These are phyloP conservation scores for Coccinonectria pachysandricola DNA, from an alignment of 2,329 filamentous ascomycete species.

Conservation along the genomic window DNA sequence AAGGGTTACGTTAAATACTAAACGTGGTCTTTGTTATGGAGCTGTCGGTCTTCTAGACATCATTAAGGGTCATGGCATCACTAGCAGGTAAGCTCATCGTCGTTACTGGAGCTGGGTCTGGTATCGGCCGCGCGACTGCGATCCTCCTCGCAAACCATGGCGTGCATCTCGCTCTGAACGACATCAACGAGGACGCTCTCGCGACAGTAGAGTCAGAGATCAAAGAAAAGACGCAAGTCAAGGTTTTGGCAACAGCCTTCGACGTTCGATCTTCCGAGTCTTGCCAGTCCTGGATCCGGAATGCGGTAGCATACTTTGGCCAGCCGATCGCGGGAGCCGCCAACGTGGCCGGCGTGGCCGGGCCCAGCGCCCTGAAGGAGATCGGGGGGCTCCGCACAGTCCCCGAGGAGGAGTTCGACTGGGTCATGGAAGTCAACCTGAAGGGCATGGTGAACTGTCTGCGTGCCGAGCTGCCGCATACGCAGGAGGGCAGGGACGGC, in stretches of 20 bases:
- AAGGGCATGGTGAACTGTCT: constrained; percentile 2
- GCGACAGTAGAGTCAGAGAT: neutral
- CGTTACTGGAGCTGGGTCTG: constrained; percentile 1
- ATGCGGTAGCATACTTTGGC: constrained; percentile 1
- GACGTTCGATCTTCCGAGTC: neutral
- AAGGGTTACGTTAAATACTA: no score
- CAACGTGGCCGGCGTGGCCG: constrained; percentile 2
- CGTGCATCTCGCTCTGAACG: neutral
- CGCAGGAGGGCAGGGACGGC: constrained; percentile 1
- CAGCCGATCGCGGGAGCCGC: constrained; percentile 1
- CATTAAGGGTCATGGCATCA: no score
- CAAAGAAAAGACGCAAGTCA: neutral
- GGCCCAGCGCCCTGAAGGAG: no score
- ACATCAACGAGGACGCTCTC: neutral
- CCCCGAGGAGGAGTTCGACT: constrained; percentile 1
- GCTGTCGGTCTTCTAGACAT: no score
- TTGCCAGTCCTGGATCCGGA: constrained; percentile 2
- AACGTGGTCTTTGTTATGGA: no score
- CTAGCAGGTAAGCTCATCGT: no score
- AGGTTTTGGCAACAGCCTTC: neutral
- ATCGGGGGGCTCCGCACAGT: no score
- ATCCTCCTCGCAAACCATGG: neutral
- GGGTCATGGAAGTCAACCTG: constrained; percentile 2
- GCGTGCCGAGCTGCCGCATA: constrained; percentile 2
- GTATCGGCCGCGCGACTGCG: constrained; percentile 1